phyloP scores from a whole-genome alignment of 768 basidiomycete species.

The Trametes coccinea region DNA sequence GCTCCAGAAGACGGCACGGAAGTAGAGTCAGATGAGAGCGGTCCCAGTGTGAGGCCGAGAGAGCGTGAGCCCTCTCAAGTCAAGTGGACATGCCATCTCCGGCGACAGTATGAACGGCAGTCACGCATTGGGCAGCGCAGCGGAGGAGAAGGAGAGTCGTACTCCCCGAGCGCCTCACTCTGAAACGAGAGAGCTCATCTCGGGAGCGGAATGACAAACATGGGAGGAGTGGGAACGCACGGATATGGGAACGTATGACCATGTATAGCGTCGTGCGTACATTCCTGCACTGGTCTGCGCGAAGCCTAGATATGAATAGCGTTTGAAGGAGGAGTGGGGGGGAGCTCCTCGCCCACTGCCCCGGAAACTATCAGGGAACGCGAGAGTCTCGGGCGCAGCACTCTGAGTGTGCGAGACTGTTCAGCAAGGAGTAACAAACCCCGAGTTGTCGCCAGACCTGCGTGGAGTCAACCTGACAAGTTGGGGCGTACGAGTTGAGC shows the following conservation, averaged over 20 bases:
- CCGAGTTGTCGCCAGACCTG: neutral
- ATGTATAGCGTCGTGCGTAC: neutral
- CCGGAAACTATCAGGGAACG: neutral
- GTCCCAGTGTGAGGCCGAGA: neutral
- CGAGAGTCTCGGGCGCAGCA: slow-evolving; percentile 15
- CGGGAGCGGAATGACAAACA: neutral
- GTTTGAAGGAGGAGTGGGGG: neutral
- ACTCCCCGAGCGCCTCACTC: slow-evolving; percentile 5
- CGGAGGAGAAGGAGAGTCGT: slow-evolving; percentile 2
- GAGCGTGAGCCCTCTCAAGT: neutral
- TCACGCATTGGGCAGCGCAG: slow-evolving; percentile 6
- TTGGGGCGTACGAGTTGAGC: no score
- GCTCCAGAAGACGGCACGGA: neutral
- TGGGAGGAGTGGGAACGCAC: neutral
- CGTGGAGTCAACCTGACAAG: no score
- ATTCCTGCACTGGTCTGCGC: neutral
- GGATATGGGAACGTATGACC: slow-evolving; percentile 6
- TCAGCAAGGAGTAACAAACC: neutral
- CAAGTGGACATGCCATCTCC: slow-evolving; percentile 4
- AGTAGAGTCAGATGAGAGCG: slow-evolving; percentile 5
- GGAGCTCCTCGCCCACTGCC: no score
- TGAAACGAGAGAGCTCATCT: slow-evolving; percentile 3
- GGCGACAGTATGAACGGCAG: neutral
- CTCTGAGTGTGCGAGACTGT: neutral
- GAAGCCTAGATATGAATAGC: slow-evolving; percentile 10